Conservation (phyloP, 768 basidiomycete genomes). For the Lentinula edodes region DNA sequence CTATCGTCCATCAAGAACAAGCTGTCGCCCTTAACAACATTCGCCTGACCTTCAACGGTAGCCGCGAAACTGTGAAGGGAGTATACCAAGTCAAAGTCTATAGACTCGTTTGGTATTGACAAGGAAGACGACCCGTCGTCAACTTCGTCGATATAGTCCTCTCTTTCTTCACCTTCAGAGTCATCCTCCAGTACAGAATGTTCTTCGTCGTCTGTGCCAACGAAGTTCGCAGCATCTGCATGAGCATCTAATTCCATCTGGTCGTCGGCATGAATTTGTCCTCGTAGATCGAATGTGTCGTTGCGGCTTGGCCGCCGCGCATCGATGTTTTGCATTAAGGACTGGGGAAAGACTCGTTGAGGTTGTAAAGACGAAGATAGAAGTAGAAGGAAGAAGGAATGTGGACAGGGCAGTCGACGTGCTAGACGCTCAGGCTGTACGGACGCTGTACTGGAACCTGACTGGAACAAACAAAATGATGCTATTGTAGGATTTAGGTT, state of each 20-base stretch:
- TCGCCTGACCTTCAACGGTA: conserved; percentile 97
- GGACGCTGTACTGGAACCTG: neutral
- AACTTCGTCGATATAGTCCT: conserved; percentile 68
- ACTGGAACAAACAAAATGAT: neutral
- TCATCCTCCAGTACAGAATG: conserved; percentile 86
- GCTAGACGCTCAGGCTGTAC: too few species aligned
- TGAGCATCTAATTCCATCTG: conserved; percentile 40
- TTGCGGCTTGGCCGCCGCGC: conserved; percentile 26
- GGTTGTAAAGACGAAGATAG: neutral
- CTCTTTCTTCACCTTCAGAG: conserved; percentile 70
- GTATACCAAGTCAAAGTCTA: conserved; percentile 91
- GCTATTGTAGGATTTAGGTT: neutral
- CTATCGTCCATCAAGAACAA: conserved; percentile 96
- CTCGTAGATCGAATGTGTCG: conserved; percentile 72
- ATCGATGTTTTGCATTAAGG: conserved; percentile 6
- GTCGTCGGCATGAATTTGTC: conserved; percentile 52
- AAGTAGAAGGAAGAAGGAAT: neutral
- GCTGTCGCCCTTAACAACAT: conserved; percentile 97
- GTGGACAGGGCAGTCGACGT: neutral
- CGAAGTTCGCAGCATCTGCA: conserved; percentile 34
- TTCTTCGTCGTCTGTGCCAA: conserved; percentile 56
- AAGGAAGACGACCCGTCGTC: conserved; percentile 78
- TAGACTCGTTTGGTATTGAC: conserved; percentile 86
- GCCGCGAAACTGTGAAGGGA: conserved; percentile 96
- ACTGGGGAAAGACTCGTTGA: neutral